Percentiles rank a stretch among this genome's conserved stretches.
Conservation (phyloP, 306 rosid genomes). For the Gleditsia sinensis region DNA sequence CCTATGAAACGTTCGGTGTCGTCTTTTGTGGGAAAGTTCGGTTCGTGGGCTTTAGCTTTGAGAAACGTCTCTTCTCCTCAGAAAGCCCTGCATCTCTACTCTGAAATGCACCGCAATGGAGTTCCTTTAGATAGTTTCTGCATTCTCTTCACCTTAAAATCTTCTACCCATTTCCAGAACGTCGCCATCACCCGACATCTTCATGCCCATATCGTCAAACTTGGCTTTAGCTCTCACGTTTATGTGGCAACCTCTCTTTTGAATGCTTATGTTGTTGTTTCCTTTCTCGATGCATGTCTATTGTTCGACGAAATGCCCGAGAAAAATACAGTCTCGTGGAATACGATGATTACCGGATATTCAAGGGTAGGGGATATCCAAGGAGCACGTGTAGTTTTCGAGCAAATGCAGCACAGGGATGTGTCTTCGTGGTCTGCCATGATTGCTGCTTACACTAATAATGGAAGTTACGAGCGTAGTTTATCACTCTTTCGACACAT, state of each 20-base stretch:
- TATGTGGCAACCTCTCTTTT: conserved; percentile 55
- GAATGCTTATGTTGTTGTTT: conserved; percentile 26
- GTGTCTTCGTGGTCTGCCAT: conserved; percentile 54
- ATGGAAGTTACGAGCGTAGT: conserved; percentile 27
- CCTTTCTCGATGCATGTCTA: conserved; percentile 42
- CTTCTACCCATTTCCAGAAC: conserved; percentile 44
- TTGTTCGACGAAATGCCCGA: conserved; percentile 72
- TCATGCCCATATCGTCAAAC: conserved; percentile 62
- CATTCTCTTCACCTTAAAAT: conserved; percentile 56
- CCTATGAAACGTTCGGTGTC: conserved; percentile 32
- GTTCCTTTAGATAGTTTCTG: conserved; percentile 51
- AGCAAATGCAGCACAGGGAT: conserved; percentile 52
- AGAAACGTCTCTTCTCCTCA: conserved; percentile 52
- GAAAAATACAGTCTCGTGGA: conserved; percentile 55
- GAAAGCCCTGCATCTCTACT: conserved; percentile 42
- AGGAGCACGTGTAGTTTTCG: conserved; percentile 44
- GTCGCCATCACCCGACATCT: conserved; percentile 44
- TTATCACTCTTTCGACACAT: conserved; percentile 55
- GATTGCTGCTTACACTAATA: conserved; percentile 51
- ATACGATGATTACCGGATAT: conserved; percentile 60
- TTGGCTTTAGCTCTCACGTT: conserved; percentile 53
- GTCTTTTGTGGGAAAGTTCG: conserved; percentile 28
- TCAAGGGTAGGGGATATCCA: conserved; percentile 47
- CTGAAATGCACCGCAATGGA: conserved; percentile 48
- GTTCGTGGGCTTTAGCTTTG: conserved; percentile 61